Conservation (phyloP, 23 red algal species). For the Gracilaria domingensis region DNA sequence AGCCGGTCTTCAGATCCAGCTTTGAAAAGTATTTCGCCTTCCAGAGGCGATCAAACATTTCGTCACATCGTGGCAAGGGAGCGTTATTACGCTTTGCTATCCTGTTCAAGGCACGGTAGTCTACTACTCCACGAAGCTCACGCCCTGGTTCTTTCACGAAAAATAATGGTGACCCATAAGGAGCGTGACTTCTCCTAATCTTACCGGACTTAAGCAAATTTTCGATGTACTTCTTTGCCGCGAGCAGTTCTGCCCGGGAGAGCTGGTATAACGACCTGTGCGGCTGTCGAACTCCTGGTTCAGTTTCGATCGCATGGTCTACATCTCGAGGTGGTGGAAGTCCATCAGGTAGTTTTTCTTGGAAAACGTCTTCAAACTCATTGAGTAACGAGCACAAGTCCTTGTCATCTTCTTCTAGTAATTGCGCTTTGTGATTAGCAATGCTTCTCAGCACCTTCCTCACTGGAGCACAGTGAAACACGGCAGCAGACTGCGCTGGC, state of each 20-base stretch:
- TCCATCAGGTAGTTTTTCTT: conserved; percentile 35
- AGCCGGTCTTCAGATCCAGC: conserved; percentile 34
- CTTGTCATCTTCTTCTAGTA: conserved; percentile 6
- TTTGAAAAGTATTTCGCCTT: conserved; percentile 33
- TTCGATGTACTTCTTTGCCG: conserved; percentile 22
- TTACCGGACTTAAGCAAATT: conserved; percentile 16
- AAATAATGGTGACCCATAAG: conserved; percentile 24
- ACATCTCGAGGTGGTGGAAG: conserved; percentile 6
- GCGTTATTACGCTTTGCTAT: conserved; percentile 24
- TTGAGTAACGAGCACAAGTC: background rate
- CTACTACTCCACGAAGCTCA: background rate
- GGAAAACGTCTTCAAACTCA: conserved; percentile 24
- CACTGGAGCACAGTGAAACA: conserved; percentile 2
- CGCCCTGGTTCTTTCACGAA: conserved; percentile 8
- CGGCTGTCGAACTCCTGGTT: background rate
- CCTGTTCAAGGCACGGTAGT: conserved; percentile 16
- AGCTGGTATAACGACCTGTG: conserved; percentile 34
- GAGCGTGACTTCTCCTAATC: conserved; percentile 32
- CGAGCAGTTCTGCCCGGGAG: conserved; percentile 27
- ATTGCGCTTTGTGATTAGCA: background rate
- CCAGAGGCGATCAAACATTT: conserved; percentile 50
- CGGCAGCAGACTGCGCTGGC: background rate
- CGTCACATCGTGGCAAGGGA: conserved; percentile 36
- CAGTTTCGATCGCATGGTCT: conserved; percentile 28
- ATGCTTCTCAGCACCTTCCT: too few relatives aligned